A percentile compares a stretch with the other conserved stretches of the same genome.
These are phyloP conservation scores for Pestalotiopsis sp. DNA, from an alignment of 2,329 filamentous ascomycete species.

Conservation along the genomic window DNA sequence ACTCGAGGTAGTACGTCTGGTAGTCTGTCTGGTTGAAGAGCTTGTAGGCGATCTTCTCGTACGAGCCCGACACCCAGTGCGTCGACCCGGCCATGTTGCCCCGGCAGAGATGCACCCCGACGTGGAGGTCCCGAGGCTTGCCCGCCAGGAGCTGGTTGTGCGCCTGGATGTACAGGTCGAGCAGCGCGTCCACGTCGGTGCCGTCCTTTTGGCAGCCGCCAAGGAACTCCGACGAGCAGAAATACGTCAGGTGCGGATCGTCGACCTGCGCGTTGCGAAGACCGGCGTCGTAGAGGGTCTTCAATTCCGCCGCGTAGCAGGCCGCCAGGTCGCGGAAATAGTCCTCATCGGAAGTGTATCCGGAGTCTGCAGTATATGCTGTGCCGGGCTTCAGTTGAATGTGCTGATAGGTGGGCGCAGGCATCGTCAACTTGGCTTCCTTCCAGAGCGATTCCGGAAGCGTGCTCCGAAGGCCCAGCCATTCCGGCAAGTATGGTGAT, in stretches of 20 bases:
- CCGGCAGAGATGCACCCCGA: slow-evolving; percentile 65
- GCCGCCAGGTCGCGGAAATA: slow-evolving; percentile 57
- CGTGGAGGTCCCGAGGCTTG: slow-evolving; percentile 58
- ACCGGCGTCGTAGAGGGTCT: slow-evolving; percentile 54
- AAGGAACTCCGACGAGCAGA: slow-evolving; percentile 60
- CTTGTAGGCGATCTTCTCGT: slow-evolving; percentile 52
- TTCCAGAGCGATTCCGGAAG: slow-evolving; percentile 58
- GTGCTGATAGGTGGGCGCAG: slow-evolving; percentile 67
- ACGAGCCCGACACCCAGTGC: slow-evolving; percentile 53
- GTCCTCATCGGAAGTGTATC: slow-evolving; percentile 52
- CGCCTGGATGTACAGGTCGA: slow-evolving; percentile 63
- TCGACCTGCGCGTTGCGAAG: slow-evolving; percentile 57
- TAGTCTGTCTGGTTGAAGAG: slow-evolving; percentile 51
- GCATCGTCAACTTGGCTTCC: slow-evolving; percentile 65
- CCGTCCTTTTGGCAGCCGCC: slow-evolving; percentile 57
- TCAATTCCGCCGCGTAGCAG: slow-evolving; percentile 54
- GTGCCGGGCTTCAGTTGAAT: slow-evolving; percentile 58
- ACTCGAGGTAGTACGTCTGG: slow-evolving; percentile 56
- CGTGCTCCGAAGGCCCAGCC: slow-evolving; percentile 38
- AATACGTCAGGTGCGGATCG: slow-evolving; percentile 58
- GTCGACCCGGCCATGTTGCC: slow-evolving; percentile 49
- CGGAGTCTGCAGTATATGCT: slow-evolving; percentile 47
- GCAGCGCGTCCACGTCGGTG: slow-evolving; percentile 51
- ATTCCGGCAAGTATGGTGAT: slow-evolving; percentile 34
- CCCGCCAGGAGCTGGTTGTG: slow-evolving; percentile 61